Percentiles rank a stretch among this genome's conserved stretches.
These are phyloP conservation scores for Senna tora DNA, from an alignment of 306 rosid species.

Conservation along the genomic window DNA sequence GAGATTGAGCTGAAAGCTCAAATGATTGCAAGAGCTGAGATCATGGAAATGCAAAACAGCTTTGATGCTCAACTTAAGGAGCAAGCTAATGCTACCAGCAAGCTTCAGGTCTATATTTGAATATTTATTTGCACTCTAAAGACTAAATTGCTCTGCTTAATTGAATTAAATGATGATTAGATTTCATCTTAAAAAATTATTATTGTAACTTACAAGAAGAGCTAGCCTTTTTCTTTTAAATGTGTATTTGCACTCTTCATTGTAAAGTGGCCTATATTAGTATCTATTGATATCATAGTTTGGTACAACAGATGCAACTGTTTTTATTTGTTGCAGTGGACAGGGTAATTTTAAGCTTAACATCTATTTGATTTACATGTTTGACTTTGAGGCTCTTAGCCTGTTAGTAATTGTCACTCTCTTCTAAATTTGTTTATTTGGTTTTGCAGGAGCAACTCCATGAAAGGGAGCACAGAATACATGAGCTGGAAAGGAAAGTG, in stretches of 20 bases:
- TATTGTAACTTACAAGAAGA: background rate
- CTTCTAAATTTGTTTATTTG: conserved; percentile 43
- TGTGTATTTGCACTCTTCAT: background rate
- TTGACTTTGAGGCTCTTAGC: conserved; percentile 9
- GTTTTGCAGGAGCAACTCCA: conserved; percentile 75
- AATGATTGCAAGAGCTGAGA: conserved; percentile 80
- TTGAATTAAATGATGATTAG: background rate
- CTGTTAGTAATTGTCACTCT: conserved; percentile 15
- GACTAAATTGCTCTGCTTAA: background rate
- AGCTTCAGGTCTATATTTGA: conserved; percentile 68
- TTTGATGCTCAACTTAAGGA: conserved; percentile 87
- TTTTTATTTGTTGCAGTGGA: conserved; percentile 1
- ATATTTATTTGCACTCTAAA: conserved; percentile 1
- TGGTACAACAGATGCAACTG: conserved; percentile 9
- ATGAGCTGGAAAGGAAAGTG: conserved; percentile 79
- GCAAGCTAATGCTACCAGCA: conserved; percentile 60
- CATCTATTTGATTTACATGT: conserved; percentile 5
- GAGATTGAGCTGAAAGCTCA: conserved; percentile 88
- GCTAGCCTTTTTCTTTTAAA: background rate
- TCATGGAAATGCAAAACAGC: conserved; percentile 68
- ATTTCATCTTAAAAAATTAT: no score
- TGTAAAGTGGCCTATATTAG: conserved; percentile 5
- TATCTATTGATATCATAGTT: conserved; percentile 19
- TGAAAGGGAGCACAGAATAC: conserved; percentile 74
- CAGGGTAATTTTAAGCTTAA: background rate